phyloP scores from a whole-genome alignment of 2,329 filamentous ascomycete genomes.

The Dactylellina haptotyla region DNA sequence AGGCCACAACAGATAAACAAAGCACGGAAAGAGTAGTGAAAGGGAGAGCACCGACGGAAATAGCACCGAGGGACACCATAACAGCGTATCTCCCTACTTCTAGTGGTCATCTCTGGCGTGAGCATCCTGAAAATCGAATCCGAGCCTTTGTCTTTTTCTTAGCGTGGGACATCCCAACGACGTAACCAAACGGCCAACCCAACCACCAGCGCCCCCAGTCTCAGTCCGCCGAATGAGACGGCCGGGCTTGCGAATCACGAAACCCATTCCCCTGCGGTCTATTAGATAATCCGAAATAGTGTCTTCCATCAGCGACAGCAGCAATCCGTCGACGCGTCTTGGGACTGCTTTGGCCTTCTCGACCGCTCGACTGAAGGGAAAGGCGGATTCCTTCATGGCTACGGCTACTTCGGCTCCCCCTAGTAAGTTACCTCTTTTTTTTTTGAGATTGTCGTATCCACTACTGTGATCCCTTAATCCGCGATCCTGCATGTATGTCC shows the following conservation, averaged over 20 bases:
- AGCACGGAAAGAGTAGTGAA: no score
- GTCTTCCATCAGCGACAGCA: constrained; percentile 23
- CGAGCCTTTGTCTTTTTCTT: constrained; percentile 12
- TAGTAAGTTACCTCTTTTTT: constrained; percentile 31
- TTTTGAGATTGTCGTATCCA: neutral
- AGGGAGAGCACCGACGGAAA: no score
- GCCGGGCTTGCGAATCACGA: constrained; percentile 19
- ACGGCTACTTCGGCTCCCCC: constrained; percentile 42
- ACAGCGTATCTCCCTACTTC: neutral
- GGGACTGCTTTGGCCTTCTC: constrained; percentile 28
- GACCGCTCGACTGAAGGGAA: constrained; percentile 36
- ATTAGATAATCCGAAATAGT: neutral
- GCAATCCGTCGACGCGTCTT: constrained; percentile 50
- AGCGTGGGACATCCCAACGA: constrained; percentile 15
- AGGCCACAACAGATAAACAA: constrained; percentile 25
- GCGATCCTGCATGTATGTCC: neutral
- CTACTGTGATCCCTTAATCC: no score
- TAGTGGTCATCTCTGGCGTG: neutral
- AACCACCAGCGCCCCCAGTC: neutral
- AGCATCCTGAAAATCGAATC: constrained; percentile 1
- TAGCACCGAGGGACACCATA: no score
- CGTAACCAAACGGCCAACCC: neutral
- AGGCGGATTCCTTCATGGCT: constrained; percentile 44
- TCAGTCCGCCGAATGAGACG: constrained; percentile 33
- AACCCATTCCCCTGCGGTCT: neutral